A percentile compares a stretch with the other conserved stretches of the same genome.
Conservation (phyloP, 176 grass and related monocot species). For the Aegilops longissima region DNA sequence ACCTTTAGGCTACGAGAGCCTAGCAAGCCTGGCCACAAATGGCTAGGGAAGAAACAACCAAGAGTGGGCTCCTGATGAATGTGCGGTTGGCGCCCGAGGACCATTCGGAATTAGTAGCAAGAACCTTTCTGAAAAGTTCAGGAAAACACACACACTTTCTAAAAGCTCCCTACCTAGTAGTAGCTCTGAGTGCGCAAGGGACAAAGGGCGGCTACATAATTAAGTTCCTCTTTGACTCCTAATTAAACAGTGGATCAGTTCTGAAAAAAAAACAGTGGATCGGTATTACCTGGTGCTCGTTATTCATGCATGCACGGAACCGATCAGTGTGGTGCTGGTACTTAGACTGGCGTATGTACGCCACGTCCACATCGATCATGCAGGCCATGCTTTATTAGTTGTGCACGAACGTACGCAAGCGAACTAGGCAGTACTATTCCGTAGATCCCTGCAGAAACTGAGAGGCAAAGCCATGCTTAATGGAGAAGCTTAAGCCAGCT, state of each 20-base stretch:
- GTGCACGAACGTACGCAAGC: not conserved
- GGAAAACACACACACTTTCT: not conserved
- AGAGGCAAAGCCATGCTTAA: constrained; percentile 15
- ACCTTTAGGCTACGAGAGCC: not conserved
- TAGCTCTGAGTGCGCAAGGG: not conserved
- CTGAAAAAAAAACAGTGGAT: no score
- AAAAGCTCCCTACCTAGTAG: not conserved
- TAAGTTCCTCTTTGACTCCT: constrained; percentile 1
- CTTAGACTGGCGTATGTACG: not conserved
- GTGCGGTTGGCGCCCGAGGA: not conserved
- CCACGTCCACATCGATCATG: not conserved
- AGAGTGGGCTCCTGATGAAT: not conserved
- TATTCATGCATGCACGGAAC: not conserved
- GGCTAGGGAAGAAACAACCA: no score
- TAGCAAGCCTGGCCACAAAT: not conserved
- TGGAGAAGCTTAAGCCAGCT: no score
- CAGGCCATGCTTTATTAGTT: not conserved
- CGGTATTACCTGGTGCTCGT: not conserved
- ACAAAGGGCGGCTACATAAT: not conserved
- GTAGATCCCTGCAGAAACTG: not conserved
- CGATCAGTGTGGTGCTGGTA: not conserved
- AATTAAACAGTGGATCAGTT: not conserved
- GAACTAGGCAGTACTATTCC: no score
- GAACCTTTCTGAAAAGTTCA: not conserved
- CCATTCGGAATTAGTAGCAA: no score